Evolutionary conservation across 139 green algal species (phyloP), one percentile per base, ranked within the genome.

Genomic region (Ulvella scutata): DNA sequence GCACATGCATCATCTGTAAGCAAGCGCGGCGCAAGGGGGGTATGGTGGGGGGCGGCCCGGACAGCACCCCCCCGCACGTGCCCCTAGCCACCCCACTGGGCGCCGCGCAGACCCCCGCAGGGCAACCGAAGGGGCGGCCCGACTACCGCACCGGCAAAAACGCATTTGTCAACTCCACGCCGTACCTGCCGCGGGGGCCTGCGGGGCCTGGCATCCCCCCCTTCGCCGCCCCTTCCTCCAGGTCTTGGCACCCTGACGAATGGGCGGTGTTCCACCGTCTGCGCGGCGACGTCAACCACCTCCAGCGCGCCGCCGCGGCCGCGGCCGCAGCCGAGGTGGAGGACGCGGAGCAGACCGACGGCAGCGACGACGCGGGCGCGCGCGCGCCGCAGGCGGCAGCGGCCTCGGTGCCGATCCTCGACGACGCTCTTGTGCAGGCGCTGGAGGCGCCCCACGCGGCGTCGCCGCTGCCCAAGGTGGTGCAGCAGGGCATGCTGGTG

Each of bases 1-100:
- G 90, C 81, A 77, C 85, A 80, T 94, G 90, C 81, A 76, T 92
- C 38, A 88, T 94, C 28, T 96, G 90, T 84, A 91, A 90, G 81
- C 87, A 96, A 83, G 75, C 82, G 4, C 77, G 86, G 10, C 77
- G 86, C 7, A 84, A 75, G 28, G 80, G 79, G 23, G 61, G 23
- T n/a, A n/a, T 81, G 75, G 72, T 26, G 74, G 72, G n/a, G 61
- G 20, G 38, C 33, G 37, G 73, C 67, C 38, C 78, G 76, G 79
- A 73, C 21, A 3, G 29, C 37, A 7, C 0, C 75, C 34, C 20
- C 73, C 36, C 36, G 73, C 21, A 38, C 43, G 73, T 74, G 38
- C 77, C 29, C 37, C 74, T 37, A 1, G 38, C 62, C 34, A 43
- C 44, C 34, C 40, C 37, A 3, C 3, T 75, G 7, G 61, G 36